These are phyloP conservation scores for Pichia sp. DNA, from an alignment of 1,139 yeast species.

Conservation along the genomic window DNA sequence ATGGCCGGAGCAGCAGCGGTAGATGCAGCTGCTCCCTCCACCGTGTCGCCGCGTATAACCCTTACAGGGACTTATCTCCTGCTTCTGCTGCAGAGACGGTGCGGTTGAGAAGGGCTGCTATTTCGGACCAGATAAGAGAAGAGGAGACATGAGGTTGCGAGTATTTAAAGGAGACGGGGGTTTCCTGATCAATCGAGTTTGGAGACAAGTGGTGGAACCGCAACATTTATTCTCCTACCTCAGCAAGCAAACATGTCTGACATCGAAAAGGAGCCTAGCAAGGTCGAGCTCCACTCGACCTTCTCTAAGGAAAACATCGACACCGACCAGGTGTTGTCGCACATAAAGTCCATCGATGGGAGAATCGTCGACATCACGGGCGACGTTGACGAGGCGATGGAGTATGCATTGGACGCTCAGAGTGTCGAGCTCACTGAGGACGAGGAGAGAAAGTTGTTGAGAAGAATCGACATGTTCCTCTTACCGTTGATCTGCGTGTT, in stretches of 20 bases:
- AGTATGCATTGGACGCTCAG: constrained; percentile 28
- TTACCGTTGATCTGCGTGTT: constrained; percentile 53
- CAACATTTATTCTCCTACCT: too few relatives aligned
- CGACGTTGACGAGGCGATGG: constrained; percentile 33
- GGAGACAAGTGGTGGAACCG: too few relatives aligned
- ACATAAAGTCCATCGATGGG: constrained; percentile 34
- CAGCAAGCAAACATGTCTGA: constrained; percentile 8
- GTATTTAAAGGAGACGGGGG: too few relatives aligned
- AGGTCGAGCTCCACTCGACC: constrained; percentile 19
- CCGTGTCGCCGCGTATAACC: too few relatives aligned
- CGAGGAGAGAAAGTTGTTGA: constrained; percentile 35
- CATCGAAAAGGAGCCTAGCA: constrained; percentile 16
- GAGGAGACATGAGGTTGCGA: too few relatives aligned
- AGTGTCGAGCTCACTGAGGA: constrained; percentile 23
- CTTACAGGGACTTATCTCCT: too few relatives aligned
- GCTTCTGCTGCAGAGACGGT: too few relatives aligned
- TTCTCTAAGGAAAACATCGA: constrained; percentile 33
- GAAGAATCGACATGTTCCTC: constrained; percentile 52
- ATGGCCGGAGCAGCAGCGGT: too few relatives aligned
- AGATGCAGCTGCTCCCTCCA: too few relatives aligned
- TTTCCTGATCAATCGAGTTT: too few relatives aligned
- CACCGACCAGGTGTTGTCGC: constrained; percentile 30
- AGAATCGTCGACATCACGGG: constrained; percentile 33
- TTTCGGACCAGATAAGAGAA: too few relatives aligned
- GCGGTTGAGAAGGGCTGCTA: too few relatives aligned